Evolutionary conservation across 73 alveolate species (phyloP).

Genomic region (Loxodes magnus): DNA sequence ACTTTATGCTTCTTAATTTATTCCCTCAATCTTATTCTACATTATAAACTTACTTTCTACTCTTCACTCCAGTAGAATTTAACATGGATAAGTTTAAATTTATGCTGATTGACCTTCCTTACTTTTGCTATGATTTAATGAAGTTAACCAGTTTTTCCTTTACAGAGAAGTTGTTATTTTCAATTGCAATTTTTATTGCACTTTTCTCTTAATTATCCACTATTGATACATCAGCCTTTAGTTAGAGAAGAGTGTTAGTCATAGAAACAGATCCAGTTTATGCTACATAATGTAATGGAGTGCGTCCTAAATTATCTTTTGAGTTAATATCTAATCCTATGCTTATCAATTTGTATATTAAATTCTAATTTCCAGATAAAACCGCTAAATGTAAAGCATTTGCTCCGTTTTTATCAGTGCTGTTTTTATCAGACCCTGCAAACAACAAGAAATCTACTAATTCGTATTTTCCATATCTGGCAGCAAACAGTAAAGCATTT

Average conservation of each 20-base stretch:
- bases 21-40: too few species aligned
- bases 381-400: slow-evolving; percentile 7
- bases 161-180: too few species aligned
- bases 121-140: too few species aligned
- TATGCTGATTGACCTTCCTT: too few species aligned
- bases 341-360: not conserved
- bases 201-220: slow-evolving; percentile 4
- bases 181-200: slow-evolving; percentile 6
- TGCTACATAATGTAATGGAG: slow-evolving; percentile 13
- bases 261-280: not conserved
- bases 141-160: too few species aligned
- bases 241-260: not conserved
- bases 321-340: slow-evolving; percentile 3
- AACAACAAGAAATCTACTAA: not conserved
- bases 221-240: not conserved
- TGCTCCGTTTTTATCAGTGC: slow-evolving; percentile 7
- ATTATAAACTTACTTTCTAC: too few species aligned
- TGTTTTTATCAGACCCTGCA: not conserved
- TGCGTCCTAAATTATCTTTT: not conserved
- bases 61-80: too few species aligned
- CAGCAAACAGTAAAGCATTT: slow-evolving; percentile 9
- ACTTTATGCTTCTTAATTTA: too few species aligned
- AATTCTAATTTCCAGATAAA: not conserved
- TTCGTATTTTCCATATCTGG: not conserved
- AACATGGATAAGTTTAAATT: too few species aligned